Percentiles rank a stretch among this genome's conserved stretches.
Conservation (phyloP, 2,329 filamentous ascomycete species). For the Hymenoscyphus albidus region DNA sequence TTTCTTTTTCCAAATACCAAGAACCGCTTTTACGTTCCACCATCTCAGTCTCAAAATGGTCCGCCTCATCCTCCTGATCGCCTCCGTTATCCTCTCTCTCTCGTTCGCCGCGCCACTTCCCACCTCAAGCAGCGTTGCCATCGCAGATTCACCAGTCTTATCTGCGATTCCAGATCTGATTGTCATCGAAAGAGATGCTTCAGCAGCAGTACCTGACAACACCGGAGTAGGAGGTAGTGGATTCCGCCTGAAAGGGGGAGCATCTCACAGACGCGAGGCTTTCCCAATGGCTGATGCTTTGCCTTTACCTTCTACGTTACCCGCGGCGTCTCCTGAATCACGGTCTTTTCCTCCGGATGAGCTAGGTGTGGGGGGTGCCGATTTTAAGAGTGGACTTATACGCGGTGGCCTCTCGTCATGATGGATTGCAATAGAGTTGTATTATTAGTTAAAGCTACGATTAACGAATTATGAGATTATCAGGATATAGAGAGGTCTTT, state of each 20-base stretch:
- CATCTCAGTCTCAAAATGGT: background rate
- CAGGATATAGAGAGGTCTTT: no score
- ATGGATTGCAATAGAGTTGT: background rate
- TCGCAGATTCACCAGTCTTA: background rate
- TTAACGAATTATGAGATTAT: background rate
- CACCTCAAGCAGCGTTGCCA: background rate
- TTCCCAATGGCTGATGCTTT: background rate
- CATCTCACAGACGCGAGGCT: background rate
- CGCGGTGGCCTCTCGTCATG: background rate
- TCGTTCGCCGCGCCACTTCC: background rate
- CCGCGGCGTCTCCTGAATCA: background rate
- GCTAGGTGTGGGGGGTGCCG: background rate
- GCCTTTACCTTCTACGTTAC: background rate
- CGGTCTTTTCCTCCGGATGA: no score
- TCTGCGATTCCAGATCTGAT: background rate
- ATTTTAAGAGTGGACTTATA: background rate
- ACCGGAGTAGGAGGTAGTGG: background rate
- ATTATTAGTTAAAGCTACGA: background rate
- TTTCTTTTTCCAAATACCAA: no score
- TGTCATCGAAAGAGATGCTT: background rate
- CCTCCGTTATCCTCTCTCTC: background rate
- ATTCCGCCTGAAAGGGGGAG: background rate
- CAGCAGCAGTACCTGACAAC: background rate
- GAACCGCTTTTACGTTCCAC: no score
- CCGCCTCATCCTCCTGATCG: conserved; percentile 2